Conservation (phyloP, 495 filamentous ascomycete species). For the Oleoguttula mirabilis region DNA sequence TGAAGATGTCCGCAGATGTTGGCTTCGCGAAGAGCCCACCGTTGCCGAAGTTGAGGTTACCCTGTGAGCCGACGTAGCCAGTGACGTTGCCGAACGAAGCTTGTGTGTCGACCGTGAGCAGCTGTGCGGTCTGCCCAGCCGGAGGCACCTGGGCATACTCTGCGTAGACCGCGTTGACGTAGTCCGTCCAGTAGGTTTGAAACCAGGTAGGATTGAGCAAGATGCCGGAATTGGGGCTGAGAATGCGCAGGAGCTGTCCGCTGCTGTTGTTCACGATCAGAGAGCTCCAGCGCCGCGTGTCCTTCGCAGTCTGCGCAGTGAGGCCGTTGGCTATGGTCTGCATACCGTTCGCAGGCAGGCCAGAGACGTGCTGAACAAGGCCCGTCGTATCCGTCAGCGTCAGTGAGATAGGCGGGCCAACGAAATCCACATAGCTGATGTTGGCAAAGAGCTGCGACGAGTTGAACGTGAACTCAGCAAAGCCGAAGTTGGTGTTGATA, state of each 20-base stretch:
- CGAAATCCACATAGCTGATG: conserved; percentile 40
- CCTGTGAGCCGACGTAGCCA: conserved; percentile 25
- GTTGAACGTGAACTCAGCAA: conserved; percentile 35
- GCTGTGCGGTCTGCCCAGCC: too few relatives aligned
- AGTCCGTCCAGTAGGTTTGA: conserved; percentile 30
- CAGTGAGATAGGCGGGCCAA: conserved; percentile 34
- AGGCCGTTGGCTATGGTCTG: conserved; percentile 32
- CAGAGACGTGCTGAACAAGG: conserved; percentile 28
- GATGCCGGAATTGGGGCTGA: conserved; percentile 32
- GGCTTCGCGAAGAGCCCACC: conserved; percentile 34
- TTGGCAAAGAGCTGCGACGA: conserved; percentile 33
- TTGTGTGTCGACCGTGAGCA: conserved; percentile 35
- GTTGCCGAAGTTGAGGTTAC: conserved; percentile 29
- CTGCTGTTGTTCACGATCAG: conserved; percentile 26
- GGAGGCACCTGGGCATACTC: conserved; percentile 23
- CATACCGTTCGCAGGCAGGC: conserved; percentile 29
- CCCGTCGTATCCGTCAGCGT: conserved; percentile 24
- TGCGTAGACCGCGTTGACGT: conserved; percentile 35
- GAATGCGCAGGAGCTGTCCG: conserved; percentile 32
- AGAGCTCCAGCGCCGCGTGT: conserved; percentile 33
- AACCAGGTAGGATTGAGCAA: conserved; percentile 28
- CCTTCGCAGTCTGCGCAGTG: conserved; percentile 25
- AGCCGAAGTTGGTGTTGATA: conserved; percentile 35
- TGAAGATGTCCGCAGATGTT: conserved; percentile 33
- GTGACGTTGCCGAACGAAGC: conserved; percentile 28